A percentile compares a stretch with the other conserved stretches of the same genome.
Evolutionary conservation across 257 asterid genomes (phyloP).

Genomic region (Parsonsia alboflavescens): DNA sequence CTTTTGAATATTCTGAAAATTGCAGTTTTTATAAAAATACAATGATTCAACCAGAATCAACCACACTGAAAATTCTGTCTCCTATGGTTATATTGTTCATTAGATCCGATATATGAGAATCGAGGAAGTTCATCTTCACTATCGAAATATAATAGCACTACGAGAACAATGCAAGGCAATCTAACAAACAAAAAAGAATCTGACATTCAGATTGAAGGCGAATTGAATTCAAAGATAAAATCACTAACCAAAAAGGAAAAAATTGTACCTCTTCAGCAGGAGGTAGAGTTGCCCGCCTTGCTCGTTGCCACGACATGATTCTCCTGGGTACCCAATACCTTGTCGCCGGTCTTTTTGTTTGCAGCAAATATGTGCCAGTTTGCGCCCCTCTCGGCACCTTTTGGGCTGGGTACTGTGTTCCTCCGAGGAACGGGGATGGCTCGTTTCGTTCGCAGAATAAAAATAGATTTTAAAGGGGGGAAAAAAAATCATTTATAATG

Average conservation of each 20-base stretch:
- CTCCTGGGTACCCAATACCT: background rate
- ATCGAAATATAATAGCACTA: background rate
- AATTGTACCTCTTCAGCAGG: constrained; percentile 63
- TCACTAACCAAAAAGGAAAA: background rate
- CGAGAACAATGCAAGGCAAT: background rate
- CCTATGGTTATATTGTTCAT: background rate
- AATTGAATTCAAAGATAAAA: background rate
- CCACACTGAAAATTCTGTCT: background rate
- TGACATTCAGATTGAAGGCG: background rate
- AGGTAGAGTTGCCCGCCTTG: constrained; percentile 52
- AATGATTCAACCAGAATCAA: background rate
- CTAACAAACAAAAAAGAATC: background rate
- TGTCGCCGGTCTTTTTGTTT: background rate
- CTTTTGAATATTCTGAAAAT: constrained; percentile 71
- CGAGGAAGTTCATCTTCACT: background rate
- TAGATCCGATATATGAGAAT: background rate
- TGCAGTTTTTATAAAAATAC: background rate
- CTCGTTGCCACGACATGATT: constrained; percentile 72
- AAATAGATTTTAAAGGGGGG: too few relatives aligned
- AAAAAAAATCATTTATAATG: too few relatives aligned
- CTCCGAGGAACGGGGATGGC: too few relatives aligned
- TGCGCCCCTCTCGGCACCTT: background rate
- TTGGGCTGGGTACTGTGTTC: too few relatives aligned
- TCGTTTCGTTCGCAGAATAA: too few relatives aligned
- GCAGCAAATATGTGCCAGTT: background rate